A percentile compares a stretch with the other conserved stretches of the same genome.
These are phyloP conservation scores for Hypoxylon lienhwacheense DNA, from an alignment of 495 filamentous ascomycete species.

Conservation along the genomic window DNA sequence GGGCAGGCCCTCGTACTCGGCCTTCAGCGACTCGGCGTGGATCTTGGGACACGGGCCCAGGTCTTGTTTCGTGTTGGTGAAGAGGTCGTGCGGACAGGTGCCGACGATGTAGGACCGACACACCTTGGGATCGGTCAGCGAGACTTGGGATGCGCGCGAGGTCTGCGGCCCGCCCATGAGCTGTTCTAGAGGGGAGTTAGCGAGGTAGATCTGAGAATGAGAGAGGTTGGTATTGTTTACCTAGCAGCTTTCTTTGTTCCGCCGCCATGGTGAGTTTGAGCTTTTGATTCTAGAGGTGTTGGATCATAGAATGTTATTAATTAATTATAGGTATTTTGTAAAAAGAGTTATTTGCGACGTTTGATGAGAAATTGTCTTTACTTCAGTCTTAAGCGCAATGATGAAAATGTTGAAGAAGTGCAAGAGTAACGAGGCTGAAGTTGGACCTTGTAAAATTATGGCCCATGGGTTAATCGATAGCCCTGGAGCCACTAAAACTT, in stretches of 20 bases:
- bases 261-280: conserved; percentile 84
- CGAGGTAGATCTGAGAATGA: neutral
- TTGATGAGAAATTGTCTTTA: neutral
- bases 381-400: neutral
- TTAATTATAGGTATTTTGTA: too few species aligned
- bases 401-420: conserved; percentile 10
- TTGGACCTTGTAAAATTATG: too few species aligned
- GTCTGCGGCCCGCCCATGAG: conserved; percentile 74
- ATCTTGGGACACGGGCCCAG: conserved; percentile 88
- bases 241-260: conserved; percentile 93
- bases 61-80: conserved; percentile 99
- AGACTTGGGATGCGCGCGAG: conserved; percentile 73
- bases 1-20: conserved; percentile 75
- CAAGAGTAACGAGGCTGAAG: conserved; percentile 32
- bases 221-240: conserved; percentile 48
- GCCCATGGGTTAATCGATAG: too few species aligned
- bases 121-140: conserved; percentile 89
- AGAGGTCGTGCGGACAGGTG: conserved; percentile 97
- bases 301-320: too few species aligned
- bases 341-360: neutral
- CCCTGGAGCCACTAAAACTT: conserved; percentile 19
- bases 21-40: conserved; percentile 84
- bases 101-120: conserved; percentile 94
- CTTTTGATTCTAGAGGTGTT: too few species aligned
- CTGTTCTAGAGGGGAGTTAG: conserved; percentile 61